A percentile compares a stretch with the other conserved stretches of the same genome.
Conservation (phyloP, 2,329 filamentous ascomycete genomes). For the Chaetomium globosum region DNA sequence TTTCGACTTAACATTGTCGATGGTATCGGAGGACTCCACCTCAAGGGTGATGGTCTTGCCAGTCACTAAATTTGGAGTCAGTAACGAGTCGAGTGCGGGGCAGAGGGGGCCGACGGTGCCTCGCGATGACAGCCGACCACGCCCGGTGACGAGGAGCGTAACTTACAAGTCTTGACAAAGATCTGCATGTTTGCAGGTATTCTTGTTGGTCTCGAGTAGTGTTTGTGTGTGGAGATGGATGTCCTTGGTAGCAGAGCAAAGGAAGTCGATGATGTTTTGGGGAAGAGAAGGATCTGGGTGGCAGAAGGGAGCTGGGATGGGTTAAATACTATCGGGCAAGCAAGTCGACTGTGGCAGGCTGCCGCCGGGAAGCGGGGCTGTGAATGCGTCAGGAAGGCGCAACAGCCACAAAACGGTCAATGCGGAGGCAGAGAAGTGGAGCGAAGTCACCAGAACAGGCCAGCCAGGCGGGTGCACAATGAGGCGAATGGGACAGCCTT, state of each 20-base stretch:
- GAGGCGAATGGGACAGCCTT: slow-evolving; percentile 27
- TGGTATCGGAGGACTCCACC: neutral
- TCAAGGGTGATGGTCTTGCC: slow-evolving; percentile 71
- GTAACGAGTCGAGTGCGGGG: slow-evolving; percentile 36
- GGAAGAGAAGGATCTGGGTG: slow-evolving; percentile 36
- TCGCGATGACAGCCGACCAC: neutral
- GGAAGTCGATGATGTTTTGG: slow-evolving; percentile 27
- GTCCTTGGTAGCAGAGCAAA: slow-evolving; percentile 25
- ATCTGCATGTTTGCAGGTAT: slow-evolving; percentile 75
- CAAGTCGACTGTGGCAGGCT: slow-evolving; percentile 35
- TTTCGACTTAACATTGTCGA: slow-evolving; percentile 77
- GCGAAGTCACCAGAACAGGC: slow-evolving; percentile 37
- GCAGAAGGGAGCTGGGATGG: slow-evolving; percentile 32
- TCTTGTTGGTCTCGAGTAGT: slow-evolving; percentile 32
- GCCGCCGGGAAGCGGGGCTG: slow-evolving; percentile 36
- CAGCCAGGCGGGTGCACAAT: slow-evolving; percentile 25
- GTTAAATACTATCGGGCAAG: slow-evolving; percentile 33
- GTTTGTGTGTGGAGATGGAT: slow-evolving; percentile 14
- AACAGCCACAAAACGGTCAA: slow-evolving; percentile 24
- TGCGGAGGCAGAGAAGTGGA: slow-evolving; percentile 32
- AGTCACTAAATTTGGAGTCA: slow-evolving; percentile 58
- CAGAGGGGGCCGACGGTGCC: too few species aligned
- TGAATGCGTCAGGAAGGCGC: slow-evolving; percentile 37
- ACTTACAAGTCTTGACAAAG: slow-evolving; percentile 94
- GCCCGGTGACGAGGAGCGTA: slow-evolving; percentile 26